These are phyloP conservation scores for Penicillium steckii DNA, from an alignment of 495 filamentous ascomycete genomes.

Conservation along the genomic window DNA sequence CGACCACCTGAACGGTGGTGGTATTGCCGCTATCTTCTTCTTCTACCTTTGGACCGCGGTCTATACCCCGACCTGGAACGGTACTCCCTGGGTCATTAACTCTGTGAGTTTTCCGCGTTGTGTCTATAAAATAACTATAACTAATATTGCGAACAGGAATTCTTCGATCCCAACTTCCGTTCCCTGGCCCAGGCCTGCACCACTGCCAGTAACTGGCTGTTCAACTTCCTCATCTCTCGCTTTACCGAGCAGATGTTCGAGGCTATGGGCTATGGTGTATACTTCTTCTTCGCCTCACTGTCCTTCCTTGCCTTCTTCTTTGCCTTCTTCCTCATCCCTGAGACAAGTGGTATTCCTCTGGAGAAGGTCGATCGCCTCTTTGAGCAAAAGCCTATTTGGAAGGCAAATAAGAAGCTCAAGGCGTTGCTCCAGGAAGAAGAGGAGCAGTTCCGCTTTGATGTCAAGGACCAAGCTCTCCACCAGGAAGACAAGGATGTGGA, in stretches of 20 bases:
- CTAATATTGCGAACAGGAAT: slow-evolving; percentile 39
- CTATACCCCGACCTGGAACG: slow-evolving; percentile 74
- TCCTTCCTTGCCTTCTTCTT: slow-evolving; percentile 68
- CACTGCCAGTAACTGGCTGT: slow-evolving; percentile 71
- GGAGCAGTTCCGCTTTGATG: slow-evolving; percentile 51
- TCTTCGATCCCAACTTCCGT: slow-evolving; percentile 61
- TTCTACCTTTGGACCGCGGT: slow-evolving; percentile 77
- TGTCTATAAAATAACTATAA: neutral
- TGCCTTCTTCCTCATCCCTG: slow-evolving; percentile 65
- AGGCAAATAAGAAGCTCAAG: slow-evolving; percentile 53
- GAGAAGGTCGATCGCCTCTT: slow-evolving; percentile 59
- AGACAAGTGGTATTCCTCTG: slow-evolving; percentile 59
- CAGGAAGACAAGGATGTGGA: slow-evolving; percentile 9
- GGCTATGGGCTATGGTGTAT: slow-evolving; percentile 68
- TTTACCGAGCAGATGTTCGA: slow-evolving; percentile 78
- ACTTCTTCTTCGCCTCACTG: slow-evolving; percentile 74
- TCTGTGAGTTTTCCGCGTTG: slow-evolving; percentile 26
- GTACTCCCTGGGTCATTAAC: slow-evolving; percentile 64
- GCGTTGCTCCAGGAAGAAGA: slow-evolving; percentile 48
- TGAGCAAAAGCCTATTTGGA: slow-evolving; percentile 52
- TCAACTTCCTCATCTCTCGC: slow-evolving; percentile 71
- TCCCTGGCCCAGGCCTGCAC: slow-evolving; percentile 68
- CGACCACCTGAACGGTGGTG: slow-evolving; percentile 47
- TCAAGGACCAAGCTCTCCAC: slow-evolving; percentile 32
- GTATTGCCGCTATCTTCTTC: slow-evolving; percentile 70